Conservation (phyloP, 352 stramenopile genomes). For the Phytophthora ramorum region DNA sequence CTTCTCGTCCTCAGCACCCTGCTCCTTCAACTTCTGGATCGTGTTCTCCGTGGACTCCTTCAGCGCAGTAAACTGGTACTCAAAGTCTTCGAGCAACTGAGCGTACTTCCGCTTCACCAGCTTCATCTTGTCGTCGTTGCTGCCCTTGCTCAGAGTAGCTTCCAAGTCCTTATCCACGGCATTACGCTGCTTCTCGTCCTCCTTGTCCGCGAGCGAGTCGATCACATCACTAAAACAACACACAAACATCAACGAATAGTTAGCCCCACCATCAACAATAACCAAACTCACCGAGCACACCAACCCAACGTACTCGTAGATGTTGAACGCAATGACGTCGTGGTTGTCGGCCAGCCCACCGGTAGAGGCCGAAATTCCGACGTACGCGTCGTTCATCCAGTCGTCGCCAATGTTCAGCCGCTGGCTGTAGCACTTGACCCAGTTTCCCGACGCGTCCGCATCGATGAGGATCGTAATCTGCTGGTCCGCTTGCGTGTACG, state of each 20-base stretch:
- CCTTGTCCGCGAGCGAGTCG: constrained; percentile 54
- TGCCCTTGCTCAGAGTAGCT: constrained; percentile 51
- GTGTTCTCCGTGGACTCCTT: constrained; percentile 88
- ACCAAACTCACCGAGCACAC: neutral
- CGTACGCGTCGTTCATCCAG: constrained; percentile 70
- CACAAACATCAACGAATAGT: constrained; percentile 3
- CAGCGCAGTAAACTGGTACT: constrained; percentile 83
- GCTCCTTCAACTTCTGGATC: constrained; percentile 80
- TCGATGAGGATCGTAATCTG: constrained; percentile 77
- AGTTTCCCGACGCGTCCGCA: constrained; percentile 73
- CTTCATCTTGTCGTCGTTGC: constrained; percentile 67
- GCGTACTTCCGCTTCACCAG: constrained; percentile 81
- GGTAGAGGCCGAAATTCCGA: constrained; percentile 83
- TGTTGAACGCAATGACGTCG: constrained; percentile 73
- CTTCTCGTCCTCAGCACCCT: constrained; percentile 70
- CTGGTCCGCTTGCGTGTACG: constrained; percentile 71
- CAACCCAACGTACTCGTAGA: constrained; percentile 73
- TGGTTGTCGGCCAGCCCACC: constrained; percentile 87
- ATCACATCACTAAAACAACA: constrained; percentile 58
- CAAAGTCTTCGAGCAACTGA: constrained; percentile 86
- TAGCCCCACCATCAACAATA: constrained; percentile 4
- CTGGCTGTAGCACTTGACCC: constrained; percentile 71
- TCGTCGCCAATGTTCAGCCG: constrained; percentile 53
- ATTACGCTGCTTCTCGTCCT: constrained; percentile 72
- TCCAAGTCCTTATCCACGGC: constrained; percentile 60